A percentile compares a stretch with the other conserved stretches of the same genome.
These are phyloP conservation scores for Brassica juncea DNA, from an alignment of 345 rosid genomes.

Conservation along the genomic window DNA sequence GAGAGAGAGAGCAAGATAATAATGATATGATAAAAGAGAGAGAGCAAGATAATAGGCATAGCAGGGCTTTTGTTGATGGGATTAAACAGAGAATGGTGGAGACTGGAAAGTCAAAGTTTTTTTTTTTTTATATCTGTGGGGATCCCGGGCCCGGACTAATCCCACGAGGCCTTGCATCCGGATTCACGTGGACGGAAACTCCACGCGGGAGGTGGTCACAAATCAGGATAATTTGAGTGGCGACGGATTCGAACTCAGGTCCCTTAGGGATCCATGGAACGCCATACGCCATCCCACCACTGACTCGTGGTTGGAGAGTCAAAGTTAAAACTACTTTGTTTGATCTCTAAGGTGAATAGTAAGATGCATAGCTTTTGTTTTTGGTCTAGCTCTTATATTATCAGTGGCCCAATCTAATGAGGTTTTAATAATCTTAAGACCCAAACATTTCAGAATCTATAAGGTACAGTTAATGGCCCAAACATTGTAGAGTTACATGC, in stretches of 20 bases:
- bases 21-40: neutral
- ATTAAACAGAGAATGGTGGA: neutral
- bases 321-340: conserved; percentile 16
- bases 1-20: neutral
- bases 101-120: too few relatives aligned
- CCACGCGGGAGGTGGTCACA: too few relatives aligned
- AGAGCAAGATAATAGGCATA: neutral
- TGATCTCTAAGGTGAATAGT: conserved; percentile 23
- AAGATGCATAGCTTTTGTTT: conserved; percentile 29
- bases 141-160: too few relatives aligned
- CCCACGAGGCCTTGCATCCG: too few relatives aligned
- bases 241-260: too few relatives aligned
- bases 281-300: too few relatives aligned
- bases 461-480: neutral
- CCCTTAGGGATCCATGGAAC: too few relatives aligned
- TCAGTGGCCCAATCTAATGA: conserved; percentile 18
- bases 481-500: neutral
- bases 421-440: conserved; percentile 19
- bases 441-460: neutral
- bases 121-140: too few relatives aligned
- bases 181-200: too few relatives aligned
- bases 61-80: neutral
- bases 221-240: too few relatives aligned
- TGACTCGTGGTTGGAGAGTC: neutral
- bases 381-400: conserved; percentile 11